phyloP scores from a whole-genome alignment of 176 grass and related monocot genomes.

The Poa pratensis region DNA sequence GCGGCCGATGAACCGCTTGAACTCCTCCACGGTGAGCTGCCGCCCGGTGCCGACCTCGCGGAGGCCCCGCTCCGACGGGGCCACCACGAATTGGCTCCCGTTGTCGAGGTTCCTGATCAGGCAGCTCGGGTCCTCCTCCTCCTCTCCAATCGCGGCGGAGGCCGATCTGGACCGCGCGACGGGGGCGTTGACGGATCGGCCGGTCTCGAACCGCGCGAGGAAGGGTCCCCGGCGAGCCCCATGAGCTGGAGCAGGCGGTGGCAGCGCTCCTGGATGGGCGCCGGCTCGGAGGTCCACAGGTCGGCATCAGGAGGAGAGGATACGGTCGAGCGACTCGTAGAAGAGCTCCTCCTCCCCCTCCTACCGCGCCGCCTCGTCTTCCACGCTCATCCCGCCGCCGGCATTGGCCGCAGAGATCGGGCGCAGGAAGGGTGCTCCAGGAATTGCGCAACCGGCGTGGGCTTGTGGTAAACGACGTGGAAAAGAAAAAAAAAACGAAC shows the following conservation, averaged over 20 bases:
- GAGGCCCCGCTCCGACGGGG: constrained; percentile 69
- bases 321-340: constrained; percentile 91
- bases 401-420: constrained; percentile 50
- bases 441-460: constrained; percentile 37
- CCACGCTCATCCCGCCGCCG: constrained; percentile 67
- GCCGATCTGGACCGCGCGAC: constrained; percentile 66
- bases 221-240: constrained; percentile 56
- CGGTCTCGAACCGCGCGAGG: constrained; percentile 46
- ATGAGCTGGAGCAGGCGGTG: constrained; percentile 66
- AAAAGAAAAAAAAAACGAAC: too few relatives aligned
- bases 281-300: constrained; percentile 82
- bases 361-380: constrained; percentile 57
- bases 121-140: constrained; percentile 54
- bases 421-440: not conserved
- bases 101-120: constrained; percentile 93
- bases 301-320: constrained; percentile 88
- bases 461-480: too few relatives aligned
- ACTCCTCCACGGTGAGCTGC: constrained; percentile 85
- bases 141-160: constrained; percentile 22
- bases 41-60: constrained; percentile 90
- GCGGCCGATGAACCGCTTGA: constrained; percentile 76
- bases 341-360: constrained; percentile 71
- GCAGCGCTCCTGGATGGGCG: constrained; percentile 74
- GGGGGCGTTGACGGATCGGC: constrained; percentile 37
- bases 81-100: constrained; percentile 78